These are phyloP conservation scores for Plenodomus biglobosus DNA, from an alignment of 2,329 filamentous ascomycete species.

Conservation along the genomic window DNA sequence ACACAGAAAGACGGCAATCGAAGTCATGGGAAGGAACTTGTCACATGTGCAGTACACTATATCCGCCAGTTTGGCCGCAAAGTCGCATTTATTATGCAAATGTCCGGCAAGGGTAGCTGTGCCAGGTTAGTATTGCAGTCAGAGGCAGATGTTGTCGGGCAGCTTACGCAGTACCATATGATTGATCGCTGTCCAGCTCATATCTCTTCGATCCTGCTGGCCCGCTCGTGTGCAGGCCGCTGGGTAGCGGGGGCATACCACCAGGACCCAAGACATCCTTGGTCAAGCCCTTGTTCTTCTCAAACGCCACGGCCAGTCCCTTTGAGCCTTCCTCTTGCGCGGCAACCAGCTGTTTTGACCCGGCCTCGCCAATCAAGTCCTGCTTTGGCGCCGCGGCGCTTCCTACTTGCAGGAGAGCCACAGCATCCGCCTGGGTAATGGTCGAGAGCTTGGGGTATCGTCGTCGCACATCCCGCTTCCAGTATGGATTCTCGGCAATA, in stretches of 20 bases:
- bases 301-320: conserved; percentile 70
- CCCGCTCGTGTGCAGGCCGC: conserved; percentile 59
- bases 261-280: conserved; percentile 68
- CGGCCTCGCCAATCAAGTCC: conserved; percentile 73
- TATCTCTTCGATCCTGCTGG: conserved; percentile 67
- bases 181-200: conserved; percentile 67
- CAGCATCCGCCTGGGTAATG: conserved; percentile 81
- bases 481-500: conserved; percentile 90
- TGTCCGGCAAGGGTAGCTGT: conserved; percentile 50
- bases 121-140: conserved; percentile 12
- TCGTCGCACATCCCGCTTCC: conserved; percentile 87
- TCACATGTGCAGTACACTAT: conserved; percentile 34
- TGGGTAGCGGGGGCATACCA: conserved; percentile 84
- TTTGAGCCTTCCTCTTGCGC: conserved; percentile 74
- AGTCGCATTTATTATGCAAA: conserved; percentile 38
- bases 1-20: conserved; percentile 2
- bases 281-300: conserved; percentile 60
- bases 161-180: conserved; percentile 58
- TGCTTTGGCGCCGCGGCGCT: conserved; percentile 79
- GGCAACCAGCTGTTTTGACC: conserved; percentile 72
- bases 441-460: conserved; percentile 79
- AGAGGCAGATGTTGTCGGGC: neutral
- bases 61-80: neutral
- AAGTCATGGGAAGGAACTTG: neutral
- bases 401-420: conserved; percentile 80